A percentile compares a stretch with the other conserved stretches of the same genome.
Evolutionary conservation across 495 filamentous ascomycete species (phyloP).

Genomic region (Hyaloscypha bicolor): DNA sequence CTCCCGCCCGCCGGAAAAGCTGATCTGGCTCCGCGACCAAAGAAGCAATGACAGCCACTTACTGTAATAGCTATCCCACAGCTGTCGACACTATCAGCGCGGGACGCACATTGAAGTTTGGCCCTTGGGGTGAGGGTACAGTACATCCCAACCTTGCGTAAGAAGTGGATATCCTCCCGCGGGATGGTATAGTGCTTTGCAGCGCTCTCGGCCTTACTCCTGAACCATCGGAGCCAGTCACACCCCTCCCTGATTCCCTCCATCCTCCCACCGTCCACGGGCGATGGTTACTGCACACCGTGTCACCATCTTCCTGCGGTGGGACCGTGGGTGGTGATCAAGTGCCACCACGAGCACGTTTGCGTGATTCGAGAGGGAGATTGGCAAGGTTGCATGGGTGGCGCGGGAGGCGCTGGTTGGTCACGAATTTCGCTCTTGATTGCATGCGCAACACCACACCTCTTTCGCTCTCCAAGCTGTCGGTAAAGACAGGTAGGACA

Average conservation of each 20-base stretch:
- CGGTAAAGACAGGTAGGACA: background rate
- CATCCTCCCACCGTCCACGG: background rate
- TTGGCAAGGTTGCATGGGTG: slow-evolving; percentile 6
- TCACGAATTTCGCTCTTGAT: too few species aligned
- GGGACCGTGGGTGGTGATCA: background rate
- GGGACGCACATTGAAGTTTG: slow-evolving; percentile 16
- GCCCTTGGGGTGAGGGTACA: background rate
- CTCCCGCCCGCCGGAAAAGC: slow-evolving; percentile 7
- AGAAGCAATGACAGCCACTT: slow-evolving; percentile 6
- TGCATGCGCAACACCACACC: too few species aligned
- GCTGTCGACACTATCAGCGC: background rate
- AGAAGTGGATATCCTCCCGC: background rate
- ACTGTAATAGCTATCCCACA: too few species aligned
- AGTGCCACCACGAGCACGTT: slow-evolving; percentile 16
- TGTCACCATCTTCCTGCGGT: too few species aligned
- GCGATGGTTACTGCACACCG: background rate
- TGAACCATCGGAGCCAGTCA: slow-evolving; percentile 1
- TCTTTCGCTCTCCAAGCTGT: slow-evolving; percentile 1
- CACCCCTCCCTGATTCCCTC: background rate
- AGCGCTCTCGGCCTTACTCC: slow-evolving; percentile 17
- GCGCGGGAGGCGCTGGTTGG: slow-evolving; percentile 5
- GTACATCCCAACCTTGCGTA: slow-evolving; percentile 4
- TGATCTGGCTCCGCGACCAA: background rate
- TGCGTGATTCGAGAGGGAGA: slow-evolving; percentile 17
- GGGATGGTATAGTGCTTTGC: slow-evolving; percentile 5